phyloP scores from a whole-genome alignment of 2,329 filamentous ascomycete genomes.

The Venturia effusa region DNA sequence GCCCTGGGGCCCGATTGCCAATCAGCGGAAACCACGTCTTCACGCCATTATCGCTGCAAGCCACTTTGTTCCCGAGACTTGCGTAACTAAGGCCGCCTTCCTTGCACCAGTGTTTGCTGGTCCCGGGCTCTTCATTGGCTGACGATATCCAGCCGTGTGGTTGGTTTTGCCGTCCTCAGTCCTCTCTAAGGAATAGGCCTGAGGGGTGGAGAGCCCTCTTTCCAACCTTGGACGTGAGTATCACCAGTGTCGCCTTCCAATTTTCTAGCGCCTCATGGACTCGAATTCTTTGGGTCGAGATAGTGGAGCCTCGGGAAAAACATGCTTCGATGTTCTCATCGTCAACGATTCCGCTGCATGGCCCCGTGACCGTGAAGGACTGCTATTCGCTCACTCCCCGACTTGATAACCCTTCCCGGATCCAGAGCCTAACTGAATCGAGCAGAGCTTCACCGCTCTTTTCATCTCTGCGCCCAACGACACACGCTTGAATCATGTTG shows the following conservation, averaged over 20 bases:
- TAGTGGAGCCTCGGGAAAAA: not conserved
- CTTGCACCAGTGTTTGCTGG: constrained; percentile 2
- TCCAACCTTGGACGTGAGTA: not conserved
- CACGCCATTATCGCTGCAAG: not conserved
- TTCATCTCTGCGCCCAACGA: not conserved
- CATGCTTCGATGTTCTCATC: not conserved
- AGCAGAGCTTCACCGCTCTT: constrained; percentile 2
- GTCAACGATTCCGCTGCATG: not conserved
- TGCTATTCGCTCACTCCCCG: too few relatives aligned
- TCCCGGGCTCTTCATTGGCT: not conserved
- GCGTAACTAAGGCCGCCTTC: constrained; percentile 1
- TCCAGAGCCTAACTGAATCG: not conserved
- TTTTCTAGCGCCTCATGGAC: constrained; percentile 3
- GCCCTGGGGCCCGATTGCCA: not conserved
- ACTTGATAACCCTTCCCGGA: too few relatives aligned
- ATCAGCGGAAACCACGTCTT: not conserved
- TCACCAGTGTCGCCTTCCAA: not conserved
- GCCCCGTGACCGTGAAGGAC: not conserved
- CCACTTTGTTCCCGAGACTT: not conserved
- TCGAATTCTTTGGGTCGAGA: not conserved
- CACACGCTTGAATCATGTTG: not conserved
- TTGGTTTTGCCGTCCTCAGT: not conserved
- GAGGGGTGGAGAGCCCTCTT: constrained; percentile 1
- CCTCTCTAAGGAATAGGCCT: too few relatives aligned
- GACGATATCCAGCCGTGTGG: not conserved